Evolutionary conservation across 2,329 filamentous ascomycete genomes (phyloP), one percentile per base, ranked within the genome.

Genomic region (Pseudopyrenochaeta lycopersici): DNA sequence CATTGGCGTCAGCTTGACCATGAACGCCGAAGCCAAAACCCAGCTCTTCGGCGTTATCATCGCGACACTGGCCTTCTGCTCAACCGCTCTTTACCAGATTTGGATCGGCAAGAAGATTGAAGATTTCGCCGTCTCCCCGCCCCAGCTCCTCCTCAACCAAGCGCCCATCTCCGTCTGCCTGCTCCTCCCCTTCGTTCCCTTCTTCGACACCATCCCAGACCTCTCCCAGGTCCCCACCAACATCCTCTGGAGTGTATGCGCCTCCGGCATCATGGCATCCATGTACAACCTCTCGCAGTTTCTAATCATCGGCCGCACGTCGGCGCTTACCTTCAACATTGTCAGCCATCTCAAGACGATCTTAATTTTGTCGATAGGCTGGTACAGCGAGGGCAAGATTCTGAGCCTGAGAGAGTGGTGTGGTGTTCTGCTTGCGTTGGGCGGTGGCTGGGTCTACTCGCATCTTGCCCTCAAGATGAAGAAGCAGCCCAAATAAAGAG

Each of bases 41-140:
- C 70, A 73, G n/a, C 65, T 76, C 2, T 68, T 77, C 11, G 78
- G 78, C 21, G 74, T 77, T 20, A 76, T 78, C 11, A 74, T 80
- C 52, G 78, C 78, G 1, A 72, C 74, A 3, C 64, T 77, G 30
- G 78, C 78, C 7, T 80, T 80, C 56, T 76, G 73, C 50, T 76
- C 77, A 2, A 80, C 78, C 7, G 78, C 77, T 1, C 76, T 80
- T 41, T 80, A 80, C 55, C 78, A 80, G 63, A 79, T 80, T 41
- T 80, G 78, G 78, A 80, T 80, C 52, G 78, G 78, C 58, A 80
- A 80, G 73, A 80, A 80, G 64, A 80, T 80, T 49, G 74, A 76
- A 50, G 78, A 80, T 58, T 79, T 80, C 52, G 68, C 66, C 31
- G 78, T 79, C 11, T 76, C 76, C 0, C 75, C 75, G 33, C 77